Percentiles rank a stretch among this genome's conserved stretches.
These are phyloP conservation scores for Cyclotella atomus DNA, from an alignment of 108 stramenopile species.

Conservation along the genomic window DNA sequence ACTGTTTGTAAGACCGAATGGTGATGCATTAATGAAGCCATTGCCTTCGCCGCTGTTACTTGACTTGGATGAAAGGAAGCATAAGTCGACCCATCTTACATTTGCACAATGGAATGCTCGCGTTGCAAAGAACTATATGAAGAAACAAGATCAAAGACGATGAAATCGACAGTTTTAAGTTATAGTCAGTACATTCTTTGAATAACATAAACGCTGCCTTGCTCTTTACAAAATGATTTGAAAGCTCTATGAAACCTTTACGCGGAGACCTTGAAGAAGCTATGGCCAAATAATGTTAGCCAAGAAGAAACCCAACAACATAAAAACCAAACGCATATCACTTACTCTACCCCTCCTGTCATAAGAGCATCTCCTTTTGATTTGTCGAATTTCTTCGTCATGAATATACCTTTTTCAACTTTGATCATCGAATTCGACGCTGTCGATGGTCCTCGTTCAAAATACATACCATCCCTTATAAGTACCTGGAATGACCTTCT, in stretches of 20 bases:
- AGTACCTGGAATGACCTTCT: constrained; percentile 2
- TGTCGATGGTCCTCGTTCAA: not conserved
- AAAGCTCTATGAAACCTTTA: not conserved
- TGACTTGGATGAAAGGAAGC: constrained; percentile 13
- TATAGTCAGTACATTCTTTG: not conserved
- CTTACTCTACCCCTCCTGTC: constrained; percentile 1
- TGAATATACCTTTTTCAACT: not conserved
- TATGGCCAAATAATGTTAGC: not conserved
- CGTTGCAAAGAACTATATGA: constrained; percentile 53
- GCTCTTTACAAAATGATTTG: too few relatives aligned
- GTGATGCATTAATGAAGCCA: constrained; percentile 48
- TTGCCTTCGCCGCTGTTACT: constrained; percentile 48
- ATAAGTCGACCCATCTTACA: constrained; percentile 24
- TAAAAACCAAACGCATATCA: not conserved
- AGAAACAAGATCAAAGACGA: constrained; percentile 1
- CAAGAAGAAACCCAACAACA: not conserved
- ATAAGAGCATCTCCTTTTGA: not conserved
- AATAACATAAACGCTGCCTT: too few relatives aligned
- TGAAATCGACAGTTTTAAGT: not conserved
- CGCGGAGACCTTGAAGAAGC: not conserved
- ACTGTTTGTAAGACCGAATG: constrained; percentile 77
- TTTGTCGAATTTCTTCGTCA: constrained; percentile 1
- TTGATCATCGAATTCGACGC: not conserved
- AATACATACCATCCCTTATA: not conserved
- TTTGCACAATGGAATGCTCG: constrained; percentile 45